Base-by-base conservation (phyloP, 306 rosid species). In the Benincasa hispida region DNA sequence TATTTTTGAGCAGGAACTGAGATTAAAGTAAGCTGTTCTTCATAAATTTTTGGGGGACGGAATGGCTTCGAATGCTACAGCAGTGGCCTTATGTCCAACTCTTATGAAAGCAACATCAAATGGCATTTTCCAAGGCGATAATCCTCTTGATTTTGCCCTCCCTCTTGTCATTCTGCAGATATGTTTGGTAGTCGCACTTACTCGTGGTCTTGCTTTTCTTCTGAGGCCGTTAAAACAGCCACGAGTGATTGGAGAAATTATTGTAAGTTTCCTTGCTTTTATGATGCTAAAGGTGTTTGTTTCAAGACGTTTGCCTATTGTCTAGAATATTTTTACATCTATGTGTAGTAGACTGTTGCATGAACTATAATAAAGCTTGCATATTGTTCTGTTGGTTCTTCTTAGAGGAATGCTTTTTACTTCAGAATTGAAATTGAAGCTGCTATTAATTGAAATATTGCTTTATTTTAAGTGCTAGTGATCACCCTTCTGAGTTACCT, bases 21-120 rank as follows among this genome's bases (percentile, higher is more conserved):
- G 76, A 81, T 84, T 70, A 53, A 45, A 50, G 42, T 65, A 63
- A 57, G 62, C 27, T 37, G 74, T 51, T 65, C 42, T 76, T 77
- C 24, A 75, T 63, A 70, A 72, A 55, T 34, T 81, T 65, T 8
- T 41, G 9, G 32, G 17, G 7, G 77, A 58, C 18, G 57, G 75
- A 81, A 92, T 92, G 97, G 63, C 80, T 80, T 65, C 83, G 11
- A 88, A 86, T 28, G 11, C 68, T 24, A 76, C 88, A 21, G 80
- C 62, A 28, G 83, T 56, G 73, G 68, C 57, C 39, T 35, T 27
- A 56, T 93, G 91, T 74, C 84, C 88, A 1, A 19, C 80, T 58
- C 91, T 88, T 1, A 91, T 90, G 96, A 90, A 88, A 77, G 63
- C 96, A 5, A 85, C 97, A 28, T 94, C 98, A 51, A 90, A 91